Conservation (phyloP, 2,329 filamentous ascomycete genomes). For the Sporothrix globosa region DNA sequence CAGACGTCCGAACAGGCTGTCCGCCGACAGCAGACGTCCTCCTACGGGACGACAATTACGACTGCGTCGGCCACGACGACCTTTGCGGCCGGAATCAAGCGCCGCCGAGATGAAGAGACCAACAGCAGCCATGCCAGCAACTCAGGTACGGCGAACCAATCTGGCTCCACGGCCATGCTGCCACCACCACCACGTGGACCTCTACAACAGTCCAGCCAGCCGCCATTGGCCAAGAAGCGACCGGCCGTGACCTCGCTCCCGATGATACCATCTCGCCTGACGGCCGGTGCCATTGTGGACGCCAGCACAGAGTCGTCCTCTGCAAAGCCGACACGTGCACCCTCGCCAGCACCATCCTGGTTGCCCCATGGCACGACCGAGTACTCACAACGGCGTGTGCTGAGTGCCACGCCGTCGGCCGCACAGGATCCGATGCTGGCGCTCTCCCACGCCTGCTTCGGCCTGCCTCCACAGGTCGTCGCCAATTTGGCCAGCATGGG, state of each 20-base stretch:
- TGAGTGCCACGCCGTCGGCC: conserved; percentile 59
- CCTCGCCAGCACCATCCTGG: conserved; percentile 40
- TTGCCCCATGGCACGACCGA: conserved; percentile 53
- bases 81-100: conserved; percentile 28
- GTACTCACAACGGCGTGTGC: conserved; percentile 59
- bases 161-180: neutral
- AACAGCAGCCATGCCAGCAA: neutral
- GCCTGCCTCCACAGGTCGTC: conserved; percentile 62
- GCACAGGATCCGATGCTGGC: conserved; percentile 59
- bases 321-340: neutral
- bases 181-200: neutral
- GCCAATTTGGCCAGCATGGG: conserved; percentile 67
- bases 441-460: conserved; percentile 66
- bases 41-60: conserved; percentile 20
- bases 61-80: conserved; percentile 9
- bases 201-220: neutral
- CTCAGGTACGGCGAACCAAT: too few species aligned
- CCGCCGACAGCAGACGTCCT: conserved; percentile 14
- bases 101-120: conserved; percentile 14
- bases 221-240: neutral
- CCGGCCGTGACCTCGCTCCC: conserved; percentile 8
- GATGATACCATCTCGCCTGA: conserved; percentile 35
- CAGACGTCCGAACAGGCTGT: conserved; percentile 36
- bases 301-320: neutral
- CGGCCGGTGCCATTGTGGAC: conserved; percentile 35